These are phyloP conservation scores for Peronospora destructor DNA, from an alignment of 352 stramenopile species.

Conservation along the genomic window DNA sequence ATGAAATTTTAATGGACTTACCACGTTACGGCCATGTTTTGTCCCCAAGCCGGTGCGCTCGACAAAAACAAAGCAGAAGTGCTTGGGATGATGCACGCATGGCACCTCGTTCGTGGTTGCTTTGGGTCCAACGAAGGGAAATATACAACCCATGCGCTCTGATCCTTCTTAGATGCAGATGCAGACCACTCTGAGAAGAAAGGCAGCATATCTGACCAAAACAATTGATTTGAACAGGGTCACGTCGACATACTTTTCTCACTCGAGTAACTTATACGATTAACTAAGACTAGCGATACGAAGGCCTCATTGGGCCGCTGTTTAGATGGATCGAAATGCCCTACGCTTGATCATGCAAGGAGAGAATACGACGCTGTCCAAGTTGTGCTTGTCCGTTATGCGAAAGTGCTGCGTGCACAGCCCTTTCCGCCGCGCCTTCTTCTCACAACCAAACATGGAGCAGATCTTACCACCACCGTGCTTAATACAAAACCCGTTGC, in stretches of 20 bases:
- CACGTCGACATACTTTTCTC: slow-evolving; percentile 2
- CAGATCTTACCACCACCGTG: slow-evolving; percentile 80
- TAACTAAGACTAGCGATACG: slow-evolving; percentile 22
- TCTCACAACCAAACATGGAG: slow-evolving; percentile 64
- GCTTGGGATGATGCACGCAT: too few relatives aligned
- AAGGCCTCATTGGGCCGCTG: slow-evolving; percentile 1
- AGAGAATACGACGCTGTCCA: slow-evolving; percentile 13
- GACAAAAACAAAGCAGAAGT: too few relatives aligned
- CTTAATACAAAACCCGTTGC: slow-evolving; percentile 80
- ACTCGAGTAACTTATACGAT: slow-evolving; percentile 31
- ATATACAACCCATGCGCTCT: too few relatives aligned
- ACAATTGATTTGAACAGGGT: not conserved
- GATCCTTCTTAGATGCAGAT: too few relatives aligned
- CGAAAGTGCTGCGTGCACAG: slow-evolving; percentile 80
- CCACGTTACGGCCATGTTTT: too few relatives aligned
- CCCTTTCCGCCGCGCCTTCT: slow-evolving; percentile 76
- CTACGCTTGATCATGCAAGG: slow-evolving; percentile 17
- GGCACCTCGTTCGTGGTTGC: too few relatives aligned
- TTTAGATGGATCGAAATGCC: slow-evolving; percentile 24
- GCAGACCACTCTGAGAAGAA: slow-evolving; percentile 1
- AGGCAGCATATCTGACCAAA: not conserved
- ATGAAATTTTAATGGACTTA: too few relatives aligned
- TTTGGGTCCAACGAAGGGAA: too few relatives aligned
- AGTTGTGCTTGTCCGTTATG: slow-evolving; percentile 33
- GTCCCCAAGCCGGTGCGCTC: too few relatives aligned